Evolutionary conservation across 140 eudicot species (phyloP).

Genomic region (Cichorium intybus): DNA sequence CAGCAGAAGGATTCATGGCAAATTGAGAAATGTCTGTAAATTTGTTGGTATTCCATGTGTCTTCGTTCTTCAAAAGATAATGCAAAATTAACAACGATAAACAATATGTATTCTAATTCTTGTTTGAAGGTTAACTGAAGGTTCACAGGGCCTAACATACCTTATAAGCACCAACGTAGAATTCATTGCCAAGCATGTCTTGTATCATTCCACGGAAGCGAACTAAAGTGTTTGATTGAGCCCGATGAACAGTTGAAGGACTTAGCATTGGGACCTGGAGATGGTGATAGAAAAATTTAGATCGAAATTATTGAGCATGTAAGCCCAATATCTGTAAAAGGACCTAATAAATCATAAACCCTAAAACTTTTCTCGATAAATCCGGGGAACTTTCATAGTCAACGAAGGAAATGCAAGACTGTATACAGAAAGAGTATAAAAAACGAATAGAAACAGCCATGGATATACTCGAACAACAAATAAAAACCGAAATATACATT

Average conservation of each 20-base stretch:
- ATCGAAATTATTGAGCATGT: background rate
- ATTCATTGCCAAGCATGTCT: conserved; percentile 92
- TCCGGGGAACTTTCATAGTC: too few species aligned
- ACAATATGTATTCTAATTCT: background rate
- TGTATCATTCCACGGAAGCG: conserved; percentile 92
- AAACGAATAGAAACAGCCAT: too few species aligned
- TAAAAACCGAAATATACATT: background rate
- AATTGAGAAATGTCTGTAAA: conserved; percentile 58
- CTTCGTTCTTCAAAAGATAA: conserved; percentile 43
- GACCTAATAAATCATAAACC: background rate
- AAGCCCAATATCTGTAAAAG: background rate
- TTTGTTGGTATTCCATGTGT: conserved; percentile 83
- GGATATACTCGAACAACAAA: background rate
- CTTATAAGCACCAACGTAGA: conserved; percentile 93
- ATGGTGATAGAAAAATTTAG: background rate
- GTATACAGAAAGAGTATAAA: too few species aligned
- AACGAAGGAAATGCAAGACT: too few species aligned
- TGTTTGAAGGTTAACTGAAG: background rate
- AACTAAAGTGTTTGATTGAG: conserved; percentile 77
- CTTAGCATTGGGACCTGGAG: conserved; percentile 74
- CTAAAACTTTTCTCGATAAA: background rate
- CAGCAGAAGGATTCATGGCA: conserved; percentile 51
- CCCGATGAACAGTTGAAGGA: conserved; percentile 39
- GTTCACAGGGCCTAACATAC: conserved; percentile 39
- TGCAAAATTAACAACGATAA: background rate